phyloP scores from a whole-genome alignment of 2,329 filamentous ascomycete species.

The Claviceps sp. region DNA sequence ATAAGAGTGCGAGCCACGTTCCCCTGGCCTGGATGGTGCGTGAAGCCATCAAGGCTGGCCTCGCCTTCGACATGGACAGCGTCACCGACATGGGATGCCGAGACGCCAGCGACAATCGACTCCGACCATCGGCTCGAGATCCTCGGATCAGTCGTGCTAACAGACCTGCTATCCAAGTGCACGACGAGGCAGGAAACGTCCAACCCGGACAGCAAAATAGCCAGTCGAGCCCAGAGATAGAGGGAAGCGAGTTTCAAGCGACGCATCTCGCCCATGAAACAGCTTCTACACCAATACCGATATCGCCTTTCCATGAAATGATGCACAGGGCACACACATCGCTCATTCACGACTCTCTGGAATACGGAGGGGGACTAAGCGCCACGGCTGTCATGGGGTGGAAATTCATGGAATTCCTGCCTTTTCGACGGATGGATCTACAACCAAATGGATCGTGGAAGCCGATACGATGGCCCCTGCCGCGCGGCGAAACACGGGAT shows the following conservation, averaged over 20 bases:
- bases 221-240: slow-evolving; percentile 10
- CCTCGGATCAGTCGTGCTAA: slow-evolving; percentile 2
- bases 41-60: slow-evolving; percentile 46
- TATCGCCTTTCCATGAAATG: slow-evolving; percentile 37
- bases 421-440: slow-evolving; percentile 70
- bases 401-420: slow-evolving; percentile 72
- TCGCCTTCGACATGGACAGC: slow-evolving; percentile 57
- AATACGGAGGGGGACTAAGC: slow-evolving; percentile 47
- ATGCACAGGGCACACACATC: slow-evolving; percentile 43
- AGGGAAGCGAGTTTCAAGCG: slow-evolving; percentile 10
- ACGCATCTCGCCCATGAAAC: neutral
- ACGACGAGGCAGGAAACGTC: slow-evolving; percentile 9
- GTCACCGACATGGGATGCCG: slow-evolving; percentile 51
- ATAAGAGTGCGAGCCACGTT: slow-evolving; percentile 53
- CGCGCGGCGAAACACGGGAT: slow-evolving; percentile 64
- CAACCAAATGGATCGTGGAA: slow-evolving; percentile 61
- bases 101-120: slow-evolving; percentile 6
- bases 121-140: slow-evolving; percentile 1
- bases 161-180: slow-evolving; percentile 14
- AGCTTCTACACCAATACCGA: slow-evolving; percentile 6
- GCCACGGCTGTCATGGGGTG: slow-evolving; percentile 47
- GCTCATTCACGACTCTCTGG: slow-evolving; percentile 57
- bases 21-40: slow-evolving; percentile 59
- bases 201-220: slow-evolving; percentile 8
- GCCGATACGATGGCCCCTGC: slow-evolving; percentile 68